Base-by-base conservation (phyloP, 345 rosid genomes). In the Gossypium rotundifolium region DNA sequence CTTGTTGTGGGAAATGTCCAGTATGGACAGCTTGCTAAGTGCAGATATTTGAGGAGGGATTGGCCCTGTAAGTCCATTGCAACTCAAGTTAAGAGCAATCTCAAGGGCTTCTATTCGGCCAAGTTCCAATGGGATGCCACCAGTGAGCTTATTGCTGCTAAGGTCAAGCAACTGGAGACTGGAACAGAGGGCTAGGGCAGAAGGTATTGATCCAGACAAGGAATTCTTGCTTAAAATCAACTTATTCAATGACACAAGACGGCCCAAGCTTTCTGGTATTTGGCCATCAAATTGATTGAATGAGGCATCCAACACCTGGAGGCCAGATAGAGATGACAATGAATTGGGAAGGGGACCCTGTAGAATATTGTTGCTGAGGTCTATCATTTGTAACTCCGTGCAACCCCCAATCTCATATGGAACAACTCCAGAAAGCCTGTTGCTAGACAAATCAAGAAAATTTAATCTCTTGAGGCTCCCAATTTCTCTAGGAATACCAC, bases 101-200 rank as follows among this genome's bases (percentile, higher is more conserved):
- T 90, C 98, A 75, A 95, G 98, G 17, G 93, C 82, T 86, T 87
- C 87, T 0, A 93, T 83, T 71, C 71, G 86, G 74, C 89, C 92
- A 20, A 95, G 82, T 75, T 89, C 94, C 49, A 81, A 49, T 23
- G 99, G 99, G 29, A 95, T 87, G 70, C 75, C 83, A 59, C 94
- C 93, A 3, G 78, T 78, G 75, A 95, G 92, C 82, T 81, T 84
- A 70, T 95, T 95, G 88, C 85, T 84, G 78, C 97, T 81, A 0
- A 95, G 96, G 80, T 93, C 99, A 65, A 95, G 98, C 80, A 95
- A 79, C 65, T 95, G 97, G 44, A 93, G 93, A 71, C 93, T 85
- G n/a, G 85, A 88, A 60, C 94, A 93, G 51, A 82, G 79, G 51
- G 97, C 92, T 75, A 91, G 81, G 4, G 93, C 86, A 7, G 85